Base-by-base conservation (phyloP, 83 land plant genomes). In the Picea engelmannii region DNA sequence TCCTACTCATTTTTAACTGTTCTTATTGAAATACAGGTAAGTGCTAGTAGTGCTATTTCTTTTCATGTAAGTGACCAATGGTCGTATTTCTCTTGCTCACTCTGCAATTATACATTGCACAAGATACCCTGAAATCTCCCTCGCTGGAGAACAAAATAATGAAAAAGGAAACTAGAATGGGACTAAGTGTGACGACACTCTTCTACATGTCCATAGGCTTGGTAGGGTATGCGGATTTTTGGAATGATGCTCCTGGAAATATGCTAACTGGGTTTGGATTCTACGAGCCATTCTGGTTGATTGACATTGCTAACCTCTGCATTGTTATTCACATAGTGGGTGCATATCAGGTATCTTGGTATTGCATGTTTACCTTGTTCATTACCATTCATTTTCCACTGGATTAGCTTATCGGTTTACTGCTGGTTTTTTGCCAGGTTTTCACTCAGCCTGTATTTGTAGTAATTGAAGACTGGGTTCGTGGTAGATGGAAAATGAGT, bases 311-410 rank as follows among this genome's bases (percentile, higher is more conserved):
- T 38, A 38, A 85, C 40, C 27, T 87, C 20, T 81, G 83, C 75
- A 80, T 87, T 1, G 62, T 85, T 65, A 47, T 87, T 25, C 87
- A 87, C 66, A 67, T 87, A 3, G 65, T 87, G 35, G 89, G 89
- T 7, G 83, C 87, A 62, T 87, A 87, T 42, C 84, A 87, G 82
- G 87, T 84, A 80, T 40, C 16, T 15, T n/a, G 18, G n/a, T 71
- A 6, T 23, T n/a, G 13, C 18, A 18, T 49, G 27, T 7, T 15
- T 12, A 52, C 10, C 24, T 38, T 78, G 35, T 62, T n/a, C 6
- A 15, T n/a, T 31, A 24, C n/a, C 31, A 58, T 61, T 25, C 11
- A 20, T 31, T 17, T 25, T 61, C 23, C 1, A 31, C 21, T 31
- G 10, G 21, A 66, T 78, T 78, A 11, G 35, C 63, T 23, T 58